Evolutionary conservation across 371 early-diverging fungal genomes (phyloP), one percentile per base, ranked within the genome.

Genomic region (Chytridiales sp.): DNA sequence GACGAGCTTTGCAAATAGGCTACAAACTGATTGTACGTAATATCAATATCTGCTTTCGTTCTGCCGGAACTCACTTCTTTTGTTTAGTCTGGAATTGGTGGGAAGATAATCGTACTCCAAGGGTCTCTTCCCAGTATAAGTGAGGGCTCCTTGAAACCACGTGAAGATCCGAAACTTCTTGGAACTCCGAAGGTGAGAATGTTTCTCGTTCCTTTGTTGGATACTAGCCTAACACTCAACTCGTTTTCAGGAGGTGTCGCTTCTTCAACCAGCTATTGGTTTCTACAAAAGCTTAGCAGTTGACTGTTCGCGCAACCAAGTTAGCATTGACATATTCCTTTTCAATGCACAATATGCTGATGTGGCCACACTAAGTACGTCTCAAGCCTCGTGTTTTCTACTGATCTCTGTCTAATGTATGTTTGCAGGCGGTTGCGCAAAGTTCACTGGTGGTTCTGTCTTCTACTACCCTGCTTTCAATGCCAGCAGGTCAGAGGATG

Each of bases 381-480:
- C n/a, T n/a, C n/a, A n/a, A n/a, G n/a, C n/a, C n/a, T n/a, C n/a
- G 40, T 24, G 9, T 6, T 15, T 42, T 31, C 15, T 47, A 19
- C 15, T 22, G 1, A 21, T 2, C 22, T 1, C 1, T 2, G 15
- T 0, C 21, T 26, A n/a, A 6, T 6, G 5, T 56, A 65, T 64
- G 29, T 50, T 15, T 29, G 11, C 44, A 84, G 85, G 79, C 53
- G 87, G 89, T 26, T 74, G 87, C 30, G 87, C 94, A 19, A 88
- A 88, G 54, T 92, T 87, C 71, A 98, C 99, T 0, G 99, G 98
- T 35, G 99, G 99, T 35, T 85, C 90, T 57, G 80, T 90, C 0
- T 92, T 89, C 75, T 92, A 92, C 74, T 99, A 99, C 69, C 97
- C 98, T 43, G 88, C 87, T 31, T 99, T 98, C 69, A 88, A 91